Percentiles rank a stretch among this genome's conserved stretches.
phyloP scores from a whole-genome alignment of 306 rosid species.

The Coriaria nepalensis region DNA sequence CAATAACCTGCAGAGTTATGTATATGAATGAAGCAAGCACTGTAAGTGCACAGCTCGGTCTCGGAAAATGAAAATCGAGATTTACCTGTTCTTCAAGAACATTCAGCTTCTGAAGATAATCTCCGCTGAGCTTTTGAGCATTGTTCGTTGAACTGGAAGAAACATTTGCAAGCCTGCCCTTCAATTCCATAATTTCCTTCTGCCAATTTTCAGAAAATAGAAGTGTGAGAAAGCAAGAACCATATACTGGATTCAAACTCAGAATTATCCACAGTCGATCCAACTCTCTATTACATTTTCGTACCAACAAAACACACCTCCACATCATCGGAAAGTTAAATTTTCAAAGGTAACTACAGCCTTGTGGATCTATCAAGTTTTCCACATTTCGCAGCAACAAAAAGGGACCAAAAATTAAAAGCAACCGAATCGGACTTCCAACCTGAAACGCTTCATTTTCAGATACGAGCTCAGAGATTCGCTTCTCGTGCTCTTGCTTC shows the following conservation, averaged over 20 bases:
- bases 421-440: background rate
- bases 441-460: slow-evolving; percentile 60
- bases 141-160: slow-evolving; percentile 31
- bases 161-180: slow-evolving; percentile 25
- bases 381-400: background rate
- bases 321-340: too few relatives aligned
- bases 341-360: background rate
- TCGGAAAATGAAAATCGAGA: slow-evolving; percentile 4
- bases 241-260: background rate
- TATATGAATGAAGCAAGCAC: slow-evolving; percentile 2
- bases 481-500: slow-evolving; percentile 22
- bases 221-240: slow-evolving; percentile 14
- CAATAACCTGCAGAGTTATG: slow-evolving; percentile 41
- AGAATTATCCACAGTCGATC: background rate
- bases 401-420: slow-evolving; percentile 1
- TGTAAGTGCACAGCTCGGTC: background rate
- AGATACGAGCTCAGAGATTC: slow-evolving; percentile 44
- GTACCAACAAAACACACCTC: background rate
- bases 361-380: too few relatives aligned
- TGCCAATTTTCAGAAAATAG: slow-evolving; percentile 20
- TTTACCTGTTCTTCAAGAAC: slow-evolving; percentile 73
- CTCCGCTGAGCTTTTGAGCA: slow-evolving; percentile 55
- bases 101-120: slow-evolving; percentile 77
- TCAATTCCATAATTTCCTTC: slow-evolving; percentile 64
- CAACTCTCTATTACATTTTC: background rate